phyloP scores from a whole-genome alignment of 169 alveolate species.

The Blepharisma undulans region DNA sequence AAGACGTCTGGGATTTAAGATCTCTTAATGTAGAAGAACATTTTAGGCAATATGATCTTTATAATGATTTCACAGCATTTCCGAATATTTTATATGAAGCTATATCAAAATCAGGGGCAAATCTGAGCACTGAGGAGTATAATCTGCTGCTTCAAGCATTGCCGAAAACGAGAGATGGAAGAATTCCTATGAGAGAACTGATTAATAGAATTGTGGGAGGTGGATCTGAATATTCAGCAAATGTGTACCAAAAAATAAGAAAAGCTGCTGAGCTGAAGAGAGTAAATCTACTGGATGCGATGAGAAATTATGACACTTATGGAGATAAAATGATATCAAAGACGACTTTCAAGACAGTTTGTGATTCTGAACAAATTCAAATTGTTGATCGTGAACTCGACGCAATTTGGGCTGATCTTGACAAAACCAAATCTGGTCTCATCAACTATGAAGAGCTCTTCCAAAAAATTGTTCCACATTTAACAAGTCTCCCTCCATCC shows the following conservation, averaged over 20 bases:
- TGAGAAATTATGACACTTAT: conserved; percentile 16
- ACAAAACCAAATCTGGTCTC: conserved; percentile 3
- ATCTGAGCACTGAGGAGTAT: background rate
- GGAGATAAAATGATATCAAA: conserved; percentile 33
- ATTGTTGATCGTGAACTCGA: background rate
- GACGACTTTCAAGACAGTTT: background rate
- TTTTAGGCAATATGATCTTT: background rate
- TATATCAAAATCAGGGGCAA: background rate
- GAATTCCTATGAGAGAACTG: background rate
- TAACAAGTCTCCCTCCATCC: background rate
- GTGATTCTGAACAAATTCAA: background rate
- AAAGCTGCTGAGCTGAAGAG: background rate
- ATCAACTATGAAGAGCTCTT: conserved; percentile 31
- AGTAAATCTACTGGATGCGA: background rate
- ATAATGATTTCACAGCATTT: background rate
- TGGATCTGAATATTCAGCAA: background rate
- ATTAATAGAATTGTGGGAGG: background rate
- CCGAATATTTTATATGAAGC: conserved; percentile 15
- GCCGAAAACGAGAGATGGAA: background rate
- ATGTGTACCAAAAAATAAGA: background rate
- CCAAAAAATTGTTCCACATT: background rate
- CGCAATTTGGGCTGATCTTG: background rate
- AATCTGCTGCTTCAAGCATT: background rate
- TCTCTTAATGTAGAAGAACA: background rate
- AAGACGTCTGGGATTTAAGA: background rate